phyloP scores from a whole-genome alignment of 192 early-diverging fungal genomes.

The Diversispora eburnea region DNA sequence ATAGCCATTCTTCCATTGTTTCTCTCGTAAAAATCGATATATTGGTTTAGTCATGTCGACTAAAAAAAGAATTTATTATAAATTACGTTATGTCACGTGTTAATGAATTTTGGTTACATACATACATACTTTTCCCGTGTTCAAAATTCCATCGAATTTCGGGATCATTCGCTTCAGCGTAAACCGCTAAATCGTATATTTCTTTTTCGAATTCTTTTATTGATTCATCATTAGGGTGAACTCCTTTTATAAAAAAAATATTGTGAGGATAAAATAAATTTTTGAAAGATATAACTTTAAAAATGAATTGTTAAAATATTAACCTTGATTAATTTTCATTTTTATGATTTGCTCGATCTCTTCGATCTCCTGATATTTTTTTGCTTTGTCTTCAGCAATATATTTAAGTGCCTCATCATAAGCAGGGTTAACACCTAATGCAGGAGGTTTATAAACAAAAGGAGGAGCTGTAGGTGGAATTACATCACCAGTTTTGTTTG shows the following conservation, averaged over 20 bases:
- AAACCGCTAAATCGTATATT: constrained; percentile 55
- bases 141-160: constrained; percentile 66
- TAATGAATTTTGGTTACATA: neutral
- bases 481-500: too few relatives aligned
- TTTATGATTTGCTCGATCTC: constrained; percentile 36
- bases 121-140: constrained; percentile 42
- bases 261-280: neutral
- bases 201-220: constrained; percentile 44
- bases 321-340: constrained; percentile 21
- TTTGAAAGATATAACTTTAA: neutral
- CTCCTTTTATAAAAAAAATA: neutral
- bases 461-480: too few relatives aligned
- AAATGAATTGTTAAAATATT: neutral
- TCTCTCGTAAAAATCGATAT: constrained; percentile 62
- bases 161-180: constrained; percentile 65
- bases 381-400: constrained; percentile 56
- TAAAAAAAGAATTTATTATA: neutral
- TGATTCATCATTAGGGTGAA: constrained; percentile 29
- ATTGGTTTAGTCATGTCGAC: constrained; percentile 68
- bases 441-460: too few relatives aligned
- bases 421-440: constrained; percentile 45
- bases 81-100: neutral
- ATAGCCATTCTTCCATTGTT: constrained; percentile 55
- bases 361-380: constrained; percentile 44
- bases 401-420: constrained; percentile 76